Conservation (phyloP, 345 rosid species). For the Rhizophora apiculata region DNA sequence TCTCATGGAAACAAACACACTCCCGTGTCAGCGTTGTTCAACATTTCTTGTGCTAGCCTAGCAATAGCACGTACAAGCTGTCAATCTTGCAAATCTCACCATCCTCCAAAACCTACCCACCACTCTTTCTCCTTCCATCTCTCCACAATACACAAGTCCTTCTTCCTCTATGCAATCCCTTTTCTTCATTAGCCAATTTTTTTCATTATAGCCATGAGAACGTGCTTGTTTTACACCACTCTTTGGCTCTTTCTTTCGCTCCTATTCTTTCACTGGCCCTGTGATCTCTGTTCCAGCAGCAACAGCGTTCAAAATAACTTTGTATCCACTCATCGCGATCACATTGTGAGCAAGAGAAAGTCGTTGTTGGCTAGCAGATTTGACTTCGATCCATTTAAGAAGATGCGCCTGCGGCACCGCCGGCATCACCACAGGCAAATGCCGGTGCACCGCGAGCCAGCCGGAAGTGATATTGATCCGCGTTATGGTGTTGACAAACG, state of each 20-base stretch:
- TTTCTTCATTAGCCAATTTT: background rate
- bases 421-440: constrained; percentile 19
- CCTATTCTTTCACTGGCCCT: constrained; percentile 23
- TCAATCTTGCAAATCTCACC: constrained; percentile 10
- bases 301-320: background rate
- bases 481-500: constrained; percentile 55
- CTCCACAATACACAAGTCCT: background rate
- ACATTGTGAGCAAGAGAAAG: constrained; percentile 30
- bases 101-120: background rate
- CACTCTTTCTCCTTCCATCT: background rate
- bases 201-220: background rate
- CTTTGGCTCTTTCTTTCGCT: constrained; percentile 30
- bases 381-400: constrained; percentile 55
- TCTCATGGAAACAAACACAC: constrained; percentile 38
- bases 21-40: constrained; percentile 18
- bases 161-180: constrained; percentile 29
- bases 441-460: constrained; percentile 14
- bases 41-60: constrained; percentile 18
- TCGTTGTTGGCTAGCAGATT: constrained; percentile 38
- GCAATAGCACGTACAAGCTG: constrained; percentile 19
- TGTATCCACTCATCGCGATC: background rate
- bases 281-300: background rate
- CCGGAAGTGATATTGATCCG: constrained; percentile 42
- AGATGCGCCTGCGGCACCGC: constrained; percentile 5
- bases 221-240: background rate